A percentile compares a stretch with the other conserved stretches of the same genome.
phyloP scores from a whole-genome alignment of 148 eudicot species.

The Gaultheria prostrata region DNA sequence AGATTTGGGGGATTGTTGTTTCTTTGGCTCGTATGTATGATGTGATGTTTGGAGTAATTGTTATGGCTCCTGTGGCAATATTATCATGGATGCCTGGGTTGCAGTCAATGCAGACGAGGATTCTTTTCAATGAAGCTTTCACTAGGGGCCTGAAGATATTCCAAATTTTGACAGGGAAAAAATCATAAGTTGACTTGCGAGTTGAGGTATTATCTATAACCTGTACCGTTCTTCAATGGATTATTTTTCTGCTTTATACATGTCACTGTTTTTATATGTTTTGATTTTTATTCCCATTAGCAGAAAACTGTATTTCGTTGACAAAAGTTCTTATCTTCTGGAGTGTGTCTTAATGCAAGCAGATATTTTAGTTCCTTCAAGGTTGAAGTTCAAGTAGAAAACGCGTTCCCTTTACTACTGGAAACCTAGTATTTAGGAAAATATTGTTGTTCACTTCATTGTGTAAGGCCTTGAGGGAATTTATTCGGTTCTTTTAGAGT shows the following conservation, averaged over 20 bases:
- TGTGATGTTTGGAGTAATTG: constrained; percentile 75
- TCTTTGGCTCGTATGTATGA: constrained; percentile 85
- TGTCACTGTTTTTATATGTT: not conserved
- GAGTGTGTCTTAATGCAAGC: not conserved
- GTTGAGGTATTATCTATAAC: constrained; percentile 33
- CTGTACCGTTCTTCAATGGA: not conserved
- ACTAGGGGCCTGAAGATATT: constrained; percentile 81
- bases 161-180: constrained; percentile 75
- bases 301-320: not conserved
- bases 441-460: not conserved
- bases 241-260: not conserved
- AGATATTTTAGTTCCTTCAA: constrained; percentile 10
- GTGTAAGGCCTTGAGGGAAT: not conserved
- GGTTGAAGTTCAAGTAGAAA: not conserved
- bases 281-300: not conserved
- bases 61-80: constrained; percentile 76
- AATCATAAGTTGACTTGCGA: constrained; percentile 33
- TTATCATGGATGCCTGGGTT: constrained; percentile 94
- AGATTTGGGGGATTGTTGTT: constrained; percentile 58
- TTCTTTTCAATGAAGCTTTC: constrained; percentile 89
- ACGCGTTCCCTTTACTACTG: not conserved
- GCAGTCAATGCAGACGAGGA: constrained; percentile 96
- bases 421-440: not conserved
- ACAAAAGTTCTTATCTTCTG: not conserved
- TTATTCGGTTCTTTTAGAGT: too few relatives aligned